Percentiles rank a stretch among this genome's conserved stretches.
Evolutionary conservation across 768 basidiomycete genomes (phyloP).

Genomic region (Leccinum ochraceum): DNA sequence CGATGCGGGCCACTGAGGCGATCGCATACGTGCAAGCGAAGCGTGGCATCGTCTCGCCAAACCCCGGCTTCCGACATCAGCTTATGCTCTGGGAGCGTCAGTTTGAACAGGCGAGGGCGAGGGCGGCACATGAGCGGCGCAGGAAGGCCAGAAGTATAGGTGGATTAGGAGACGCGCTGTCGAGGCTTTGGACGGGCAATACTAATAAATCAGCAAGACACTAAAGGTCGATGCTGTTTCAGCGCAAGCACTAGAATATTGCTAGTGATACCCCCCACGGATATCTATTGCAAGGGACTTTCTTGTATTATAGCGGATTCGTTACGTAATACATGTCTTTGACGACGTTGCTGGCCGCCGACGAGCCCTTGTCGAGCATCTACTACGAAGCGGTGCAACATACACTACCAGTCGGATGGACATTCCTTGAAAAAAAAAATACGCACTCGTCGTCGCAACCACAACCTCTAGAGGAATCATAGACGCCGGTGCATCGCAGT

Average conservation of each 20-base stretch:
- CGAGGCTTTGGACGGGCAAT: slow-evolving; percentile 20
- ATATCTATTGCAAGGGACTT: background rate
- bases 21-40: slow-evolving; percentile 55
- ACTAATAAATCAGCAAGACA: slow-evolving; percentile 1
- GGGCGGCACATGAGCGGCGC: slow-evolving; percentile 18
- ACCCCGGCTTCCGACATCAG: slow-evolving; percentile 66
- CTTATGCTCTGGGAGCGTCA: slow-evolving; percentile 40
- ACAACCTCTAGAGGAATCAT: slow-evolving; percentile 1
- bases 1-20: slow-evolving; percentile 54
- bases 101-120: slow-evolving; percentile 29
- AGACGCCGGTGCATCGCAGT: background rate
- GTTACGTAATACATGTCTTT: slow-evolving; percentile 20
- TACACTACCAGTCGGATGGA: slow-evolving; percentile 26
- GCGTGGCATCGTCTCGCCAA: slow-evolving; percentile 64
- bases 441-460: slow-evolving; percentile 11
- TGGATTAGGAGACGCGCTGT: slow-evolving; percentile 9
- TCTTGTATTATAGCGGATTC: background rate
- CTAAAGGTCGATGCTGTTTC: background rate
- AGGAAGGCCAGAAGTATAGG: slow-evolving; percentile 9
- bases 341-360: background rate
- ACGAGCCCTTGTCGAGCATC: background rate
- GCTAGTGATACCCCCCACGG: background rate
- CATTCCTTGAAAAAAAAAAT: slow-evolving; percentile 24
- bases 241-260: background rate
- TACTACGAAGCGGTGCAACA: slow-evolving; percentile 2